Conservation (phyloP, 176 grass and related monocot genomes). For the Dendrocalamus sinicus region DNA sequence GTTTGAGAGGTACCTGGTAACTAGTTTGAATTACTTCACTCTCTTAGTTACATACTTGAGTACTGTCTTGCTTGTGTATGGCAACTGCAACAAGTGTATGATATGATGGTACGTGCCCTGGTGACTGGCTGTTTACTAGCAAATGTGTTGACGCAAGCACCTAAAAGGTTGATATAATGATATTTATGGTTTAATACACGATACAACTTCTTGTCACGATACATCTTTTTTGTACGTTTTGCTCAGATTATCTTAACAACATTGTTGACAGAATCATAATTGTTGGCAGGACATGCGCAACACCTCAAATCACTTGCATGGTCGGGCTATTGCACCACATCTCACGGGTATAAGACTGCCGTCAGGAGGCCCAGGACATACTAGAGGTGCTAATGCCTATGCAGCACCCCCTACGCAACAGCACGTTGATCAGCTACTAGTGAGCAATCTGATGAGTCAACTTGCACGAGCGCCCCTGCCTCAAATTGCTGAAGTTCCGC, state of each 20-base stretch:
- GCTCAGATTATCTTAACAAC: slow-evolving; percentile 26
- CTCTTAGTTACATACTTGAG: neutral
- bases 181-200: neutral
- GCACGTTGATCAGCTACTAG: slow-evolving; percentile 7
- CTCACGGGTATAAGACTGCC: slow-evolving; percentile 17
- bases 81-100: slow-evolving; percentile 6
- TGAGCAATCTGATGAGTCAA: slow-evolving; percentile 32
- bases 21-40: slow-evolving; percentile 24
- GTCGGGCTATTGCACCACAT: slow-evolving; percentile 19
- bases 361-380: slow-evolving; percentile 34
- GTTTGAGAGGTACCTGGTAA: slow-evolving; percentile 7
- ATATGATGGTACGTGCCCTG: neutral
- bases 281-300: slow-evolving; percentile 49
- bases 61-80: neutral
- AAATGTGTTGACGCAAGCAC: neutral
- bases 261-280: slow-evolving; percentile 37
- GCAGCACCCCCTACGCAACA: slow-evolving; percentile 36
- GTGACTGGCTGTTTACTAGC: slow-evolving; percentile 1
- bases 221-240: neutral
- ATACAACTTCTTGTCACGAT: neutral
- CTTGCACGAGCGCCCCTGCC: neutral
- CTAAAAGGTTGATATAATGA: neutral
- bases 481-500: neutral
- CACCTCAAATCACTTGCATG: slow-evolving; percentile 36
- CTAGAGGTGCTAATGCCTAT: slow-evolving; percentile 46